Base-by-base conservation (phyloP, 2,329 filamentous ascomycete species). In the Talaromyces sp. region DNA sequence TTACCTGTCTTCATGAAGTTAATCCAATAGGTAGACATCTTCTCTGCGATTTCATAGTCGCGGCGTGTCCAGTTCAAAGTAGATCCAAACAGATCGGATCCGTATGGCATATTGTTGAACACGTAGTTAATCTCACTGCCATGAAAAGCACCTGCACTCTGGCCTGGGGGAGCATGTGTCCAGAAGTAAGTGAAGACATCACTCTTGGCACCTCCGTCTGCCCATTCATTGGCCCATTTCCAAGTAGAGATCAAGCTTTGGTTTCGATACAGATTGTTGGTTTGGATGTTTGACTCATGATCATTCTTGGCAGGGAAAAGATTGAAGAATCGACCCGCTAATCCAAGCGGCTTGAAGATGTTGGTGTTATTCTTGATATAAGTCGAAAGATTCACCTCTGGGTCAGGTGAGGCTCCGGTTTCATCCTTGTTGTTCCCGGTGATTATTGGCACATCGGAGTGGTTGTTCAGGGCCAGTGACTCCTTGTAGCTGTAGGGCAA, bases 381-480 rank as follows among this genome's bases (percentile, higher is more conserved):
- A 8, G 30, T 40, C 4, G 53, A 49, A 1, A 58, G 44, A 9
- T 51, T 54, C 24, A 55, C 27, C 17, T 16, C 49, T 24, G 60
- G 48, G 20, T 48, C 36, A 7, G 50, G 40, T 13, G 47, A 46
- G 11, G 50, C 64, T 29, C 57, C 64, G n/a, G 45, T 55, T 49
- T 69, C 66, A 11, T 65, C 60, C 40, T 58, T 58, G 59, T 70
- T 70, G 52, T 65, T 63, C 6, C 67, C 67, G 2, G 67, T 70
- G 11, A 70, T 42, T 32, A 69, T 62, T 4, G 67, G 65, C 1
- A 69, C 56, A 41, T 67, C 62, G 11, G 49, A 37, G 42, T 67
- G 65, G 10, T 48, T 51, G 10, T 57, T 52, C 11, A 51, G 51
- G 1, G 16, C 7, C 2, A 69, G 55, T 1, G 61, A 30, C 36